These are phyloP conservation scores for Aspergillus pseudotamarii DNA, from an alignment of 2,329 filamentous ascomycete species.

Conservation along the genomic window DNA sequence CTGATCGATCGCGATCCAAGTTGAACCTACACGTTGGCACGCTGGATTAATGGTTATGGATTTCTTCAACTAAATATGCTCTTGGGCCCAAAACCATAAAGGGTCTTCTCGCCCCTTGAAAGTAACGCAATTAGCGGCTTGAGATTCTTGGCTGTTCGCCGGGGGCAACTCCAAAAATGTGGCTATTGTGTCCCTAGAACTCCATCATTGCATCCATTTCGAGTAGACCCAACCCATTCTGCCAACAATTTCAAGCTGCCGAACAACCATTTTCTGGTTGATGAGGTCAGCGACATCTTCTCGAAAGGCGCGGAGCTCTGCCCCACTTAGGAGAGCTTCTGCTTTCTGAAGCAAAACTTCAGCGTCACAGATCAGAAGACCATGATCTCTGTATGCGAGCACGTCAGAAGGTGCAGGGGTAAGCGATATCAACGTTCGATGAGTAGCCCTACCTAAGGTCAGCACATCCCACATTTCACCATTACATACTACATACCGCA, in stretches of 20 bases:
- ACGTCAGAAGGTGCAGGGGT: conserved; percentile 72
- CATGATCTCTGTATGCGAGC: conserved; percentile 89
- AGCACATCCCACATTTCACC: not conserved
- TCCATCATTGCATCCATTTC: conserved; percentile 61
- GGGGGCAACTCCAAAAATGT: not conserved
- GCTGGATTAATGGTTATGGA: too few species aligned
- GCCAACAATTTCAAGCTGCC: conserved; percentile 77
- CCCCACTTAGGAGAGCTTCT: conserved; percentile 67
- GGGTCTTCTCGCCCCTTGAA: not conserved
- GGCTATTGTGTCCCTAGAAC: not conserved
- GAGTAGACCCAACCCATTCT: conserved; percentile 89
- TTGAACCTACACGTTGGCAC: too few species aligned
- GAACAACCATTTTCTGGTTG: conserved; percentile 73
- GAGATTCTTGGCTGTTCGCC: not conserved
- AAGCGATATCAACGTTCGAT: conserved; percentile 73
- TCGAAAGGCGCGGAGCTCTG: conserved; percentile 80
- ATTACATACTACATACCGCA: conserved; percentile 56
- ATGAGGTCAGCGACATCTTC: conserved; percentile 86
- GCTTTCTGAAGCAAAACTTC: conserved; percentile 77
- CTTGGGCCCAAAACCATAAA: not conserved
- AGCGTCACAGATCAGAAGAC: conserved; percentile 84
- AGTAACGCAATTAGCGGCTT: not conserved
- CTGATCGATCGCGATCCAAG: not conserved
- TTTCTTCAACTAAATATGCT: not conserved
- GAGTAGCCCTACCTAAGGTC: conserved; percentile 65